Conservation (phyloP, 2,329 filamentous ascomycete genomes). For the Diaporthe citriasiana region DNA sequence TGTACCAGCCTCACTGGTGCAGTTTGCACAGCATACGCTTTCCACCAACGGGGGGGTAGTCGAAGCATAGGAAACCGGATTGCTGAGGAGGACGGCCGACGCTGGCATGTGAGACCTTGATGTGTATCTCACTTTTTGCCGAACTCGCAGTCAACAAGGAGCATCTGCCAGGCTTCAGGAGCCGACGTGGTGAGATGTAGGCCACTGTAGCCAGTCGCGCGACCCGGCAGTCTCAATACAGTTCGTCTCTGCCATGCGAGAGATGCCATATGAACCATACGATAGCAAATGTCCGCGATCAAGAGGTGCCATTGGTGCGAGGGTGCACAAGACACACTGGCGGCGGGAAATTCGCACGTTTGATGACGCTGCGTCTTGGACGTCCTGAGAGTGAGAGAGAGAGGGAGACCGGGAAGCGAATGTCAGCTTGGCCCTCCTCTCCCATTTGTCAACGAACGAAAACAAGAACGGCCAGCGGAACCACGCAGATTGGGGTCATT, state of each 20-base stretch:
- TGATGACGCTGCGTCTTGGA: conserved; percentile 24
- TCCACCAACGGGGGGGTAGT: background rate
- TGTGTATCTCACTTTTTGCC: background rate
- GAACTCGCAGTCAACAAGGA: background rate
- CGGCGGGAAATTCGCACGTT: background rate
- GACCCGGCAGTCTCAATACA: background rate
- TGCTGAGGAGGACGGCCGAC: background rate
- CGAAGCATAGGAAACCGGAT: background rate
- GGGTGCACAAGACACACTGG: conserved; percentile 28
- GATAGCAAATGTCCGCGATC: conserved; percentile 20
- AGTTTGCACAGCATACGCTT: background rate
- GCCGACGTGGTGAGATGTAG: background rate
- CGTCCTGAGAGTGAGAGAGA: background rate
- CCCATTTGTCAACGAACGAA: conserved; percentile 33
- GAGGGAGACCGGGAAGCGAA: background rate
- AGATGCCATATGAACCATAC: background rate
- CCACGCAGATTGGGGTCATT: conserved; percentile 29
- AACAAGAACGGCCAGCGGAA: conserved; percentile 13
- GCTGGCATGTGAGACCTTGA: conserved; percentile 8
- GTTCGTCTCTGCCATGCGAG: background rate
- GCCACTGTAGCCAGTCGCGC: conserved; percentile 1
- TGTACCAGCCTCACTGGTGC: background rate
- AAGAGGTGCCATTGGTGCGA: conserved; percentile 28
- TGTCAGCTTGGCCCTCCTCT: conserved; percentile 8
- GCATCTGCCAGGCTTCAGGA: background rate